Evolutionary conservation across 2,329 filamentous ascomycete species (phyloP), one percentile per base, ranked within the genome.

Genomic region (Scedosporium dehoogii): DNA sequence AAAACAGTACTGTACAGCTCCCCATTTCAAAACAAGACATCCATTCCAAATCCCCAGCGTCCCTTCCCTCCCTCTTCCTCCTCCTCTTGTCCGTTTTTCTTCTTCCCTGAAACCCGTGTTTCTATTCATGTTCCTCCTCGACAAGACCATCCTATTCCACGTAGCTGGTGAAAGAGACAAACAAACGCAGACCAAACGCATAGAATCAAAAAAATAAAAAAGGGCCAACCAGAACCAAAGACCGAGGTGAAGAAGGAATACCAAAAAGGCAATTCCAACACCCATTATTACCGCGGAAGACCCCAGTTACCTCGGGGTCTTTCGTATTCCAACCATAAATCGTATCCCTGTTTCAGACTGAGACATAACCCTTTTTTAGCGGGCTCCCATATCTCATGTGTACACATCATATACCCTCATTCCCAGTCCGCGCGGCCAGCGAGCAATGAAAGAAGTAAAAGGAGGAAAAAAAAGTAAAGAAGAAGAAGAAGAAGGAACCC

Each of bases 171-270:
- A 38, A 38, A 38, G 33, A 38, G 33, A 38, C 33, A 38, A 38
- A 38, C 3, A 12, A 38, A 38, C 9, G 10, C 33, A 38, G 10
- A 14, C 33, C 33, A 38, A 38, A 38, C 33, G 33, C 33, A 12
- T 38, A 12, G 33, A 38, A 12, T 33, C 33, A 62, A 60, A 42
- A 44, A 58, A 10, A n/a, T n/a, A n/a, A 44, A 12, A 58, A 62
- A 29, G 14, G 48, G 56, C 27, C 44, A 62, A 62, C 57, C 16
- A 16, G 16, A 59, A 56, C 21, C 38, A 62, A 58, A 58, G 41
- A 42, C 29, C 29, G 16, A 12, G 29, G n/a, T 33, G 29, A 33
- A 33, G 9, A 7, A 33, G 29, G 29, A 33, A 33, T 3, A 33
- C 57, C 27, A 18, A 60, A 46, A 25, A 27, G 33, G 46, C 3